A percentile compares a stretch with the other conserved stretches of the same genome.
phyloP scores from a whole-genome alignment of 2,329 filamentous ascomycete genomes.

The Clarireedia monteithiana region DNA sequence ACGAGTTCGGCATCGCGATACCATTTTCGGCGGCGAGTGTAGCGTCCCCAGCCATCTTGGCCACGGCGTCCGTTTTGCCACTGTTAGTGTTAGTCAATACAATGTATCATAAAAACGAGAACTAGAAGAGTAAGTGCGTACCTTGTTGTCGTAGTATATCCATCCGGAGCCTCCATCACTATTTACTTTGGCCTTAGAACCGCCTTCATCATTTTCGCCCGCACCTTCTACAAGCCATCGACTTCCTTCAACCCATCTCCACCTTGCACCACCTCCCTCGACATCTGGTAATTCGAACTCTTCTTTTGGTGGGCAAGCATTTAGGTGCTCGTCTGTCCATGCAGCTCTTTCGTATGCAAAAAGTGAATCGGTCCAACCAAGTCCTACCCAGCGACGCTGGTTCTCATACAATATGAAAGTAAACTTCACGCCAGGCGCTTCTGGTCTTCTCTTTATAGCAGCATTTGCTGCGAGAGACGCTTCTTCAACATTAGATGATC shows the following conservation, averaged over 20 bases:
- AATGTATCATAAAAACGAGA: not conserved
- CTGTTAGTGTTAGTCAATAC: slow-evolving; percentile 35
- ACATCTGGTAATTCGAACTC: slow-evolving; percentile 62
- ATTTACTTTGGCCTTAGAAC: slow-evolving; percentile 32
- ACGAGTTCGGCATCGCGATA: slow-evolving; percentile 93
- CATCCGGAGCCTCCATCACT: slow-evolving; percentile 60
- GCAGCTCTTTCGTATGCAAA: slow-evolving; percentile 83
- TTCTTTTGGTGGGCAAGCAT: slow-evolving; percentile 67
- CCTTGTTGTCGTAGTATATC: slow-evolving; percentile 98
- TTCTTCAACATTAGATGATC: slow-evolving; percentile 16
- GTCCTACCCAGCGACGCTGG: slow-evolving; percentile 85
- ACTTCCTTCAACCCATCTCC: slow-evolving; percentile 79
- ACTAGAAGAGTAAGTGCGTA: slow-evolving; percentile 32
- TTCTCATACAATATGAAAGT: slow-evolving; percentile 97
- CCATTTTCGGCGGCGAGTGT: slow-evolving; percentile 92
- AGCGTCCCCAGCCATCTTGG: slow-evolving; percentile 86
- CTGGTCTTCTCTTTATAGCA: slow-evolving; percentile 33
- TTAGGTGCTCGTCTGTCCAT: slow-evolving; percentile 96
- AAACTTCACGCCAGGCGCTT: slow-evolving; percentile 78
- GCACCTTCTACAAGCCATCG: slow-evolving; percentile 82
- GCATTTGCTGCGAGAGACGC: slow-evolving; percentile 29
- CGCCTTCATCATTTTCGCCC: slow-evolving; percentile 41
- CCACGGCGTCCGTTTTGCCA: slow-evolving; percentile 85
- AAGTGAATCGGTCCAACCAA: slow-evolving; percentile 89
- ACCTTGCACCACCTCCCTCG: slow-evolving; percentile 53